phyloP scores from a whole-genome alignment of 1,139 yeast species.

The Yamadazyma triangularis region DNA sequence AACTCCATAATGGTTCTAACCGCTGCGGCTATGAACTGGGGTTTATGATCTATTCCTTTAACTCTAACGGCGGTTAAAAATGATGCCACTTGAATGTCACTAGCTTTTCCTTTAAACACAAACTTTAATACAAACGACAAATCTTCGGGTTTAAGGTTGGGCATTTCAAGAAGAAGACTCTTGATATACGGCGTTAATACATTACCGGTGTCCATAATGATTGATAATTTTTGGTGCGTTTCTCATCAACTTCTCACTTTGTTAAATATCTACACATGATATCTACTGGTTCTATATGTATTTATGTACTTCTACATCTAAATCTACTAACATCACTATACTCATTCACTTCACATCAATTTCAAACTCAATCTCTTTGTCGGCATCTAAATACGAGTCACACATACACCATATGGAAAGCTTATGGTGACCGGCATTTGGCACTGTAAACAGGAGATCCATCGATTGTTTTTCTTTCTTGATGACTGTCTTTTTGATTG shows the following conservation, averaged over 20 bases:
- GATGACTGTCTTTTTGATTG: slow-evolving; percentile 64
- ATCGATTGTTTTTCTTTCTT: slow-evolving; percentile 50
- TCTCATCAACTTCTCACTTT: slow-evolving; percentile 4
- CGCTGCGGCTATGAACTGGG: slow-evolving; percentile 82
- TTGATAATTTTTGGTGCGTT: no score
- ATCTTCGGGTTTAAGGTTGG: slow-evolving; percentile 56
- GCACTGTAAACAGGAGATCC: slow-evolving; percentile 53
- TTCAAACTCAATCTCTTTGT: slow-evolving; percentile 59
- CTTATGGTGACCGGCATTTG: slow-evolving; percentile 55
- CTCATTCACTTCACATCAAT: slow-evolving; percentile 6
- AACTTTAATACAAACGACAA: slow-evolving; percentile 55
- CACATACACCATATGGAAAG: slow-evolving; percentile 82
- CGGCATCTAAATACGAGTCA: slow-evolving; percentile 88
- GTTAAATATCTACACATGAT: no score
- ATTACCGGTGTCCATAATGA: no score
- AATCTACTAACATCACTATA: neutral
- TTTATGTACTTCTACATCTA: no score
- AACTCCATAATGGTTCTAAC: slow-evolving; percentile 64
- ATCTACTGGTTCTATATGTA: no score
- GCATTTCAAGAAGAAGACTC: slow-evolving; percentile 55
- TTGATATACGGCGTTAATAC: slow-evolving; percentile 60
- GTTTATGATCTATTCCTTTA: slow-evolving; percentile 74
- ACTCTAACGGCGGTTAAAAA: slow-evolving; percentile 74
- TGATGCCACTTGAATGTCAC: slow-evolving; percentile 71
- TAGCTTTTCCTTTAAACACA: slow-evolving; percentile 55